Conservation (phyloP, 2,329 filamentous ascomycete genomes). For the Ceratocystis eucalypticola region DNA sequence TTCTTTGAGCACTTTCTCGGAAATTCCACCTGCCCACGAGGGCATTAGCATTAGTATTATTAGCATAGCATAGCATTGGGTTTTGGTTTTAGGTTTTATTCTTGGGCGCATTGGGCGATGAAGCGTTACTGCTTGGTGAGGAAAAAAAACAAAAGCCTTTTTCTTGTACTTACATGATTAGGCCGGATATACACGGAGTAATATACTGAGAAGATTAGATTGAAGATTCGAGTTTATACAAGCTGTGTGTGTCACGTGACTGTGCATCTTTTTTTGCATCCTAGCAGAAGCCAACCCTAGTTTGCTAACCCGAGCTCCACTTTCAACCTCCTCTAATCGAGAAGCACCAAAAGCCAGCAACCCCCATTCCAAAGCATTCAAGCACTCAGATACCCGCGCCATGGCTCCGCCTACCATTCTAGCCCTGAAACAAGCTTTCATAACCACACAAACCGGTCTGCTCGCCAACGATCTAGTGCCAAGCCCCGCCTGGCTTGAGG, state of each 20-base stretch:
- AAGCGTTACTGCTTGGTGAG: not conserved
- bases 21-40: not conserved
- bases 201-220: not conserved
- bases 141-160: not conserved
- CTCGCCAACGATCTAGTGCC: constrained; percentile 46
- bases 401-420: constrained; percentile 40
- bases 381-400: not conserved
- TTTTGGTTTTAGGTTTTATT: not conserved
- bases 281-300: not conserved
- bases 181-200: not conserved
- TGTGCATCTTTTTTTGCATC: no score
- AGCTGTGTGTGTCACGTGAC: not conserved
- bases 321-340: not conserved
- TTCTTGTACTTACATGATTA: not conserved
- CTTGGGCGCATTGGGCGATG: not conserved
- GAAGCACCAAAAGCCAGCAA: no score
- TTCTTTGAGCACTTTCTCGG: not conserved
- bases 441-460: constrained; percentile 47
- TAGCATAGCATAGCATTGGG: constrained; percentile 1
- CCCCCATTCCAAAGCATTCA: not conserved
- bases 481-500: constrained; percentile 36
- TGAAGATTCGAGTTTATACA: not conserved
- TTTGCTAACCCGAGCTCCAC: not conserved
- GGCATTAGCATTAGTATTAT: not conserved
- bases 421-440: constrained; percentile 50